Conservation (phyloP, 2,329 filamentous ascomycete species). For the Venturiaceae sp. region DNA sequence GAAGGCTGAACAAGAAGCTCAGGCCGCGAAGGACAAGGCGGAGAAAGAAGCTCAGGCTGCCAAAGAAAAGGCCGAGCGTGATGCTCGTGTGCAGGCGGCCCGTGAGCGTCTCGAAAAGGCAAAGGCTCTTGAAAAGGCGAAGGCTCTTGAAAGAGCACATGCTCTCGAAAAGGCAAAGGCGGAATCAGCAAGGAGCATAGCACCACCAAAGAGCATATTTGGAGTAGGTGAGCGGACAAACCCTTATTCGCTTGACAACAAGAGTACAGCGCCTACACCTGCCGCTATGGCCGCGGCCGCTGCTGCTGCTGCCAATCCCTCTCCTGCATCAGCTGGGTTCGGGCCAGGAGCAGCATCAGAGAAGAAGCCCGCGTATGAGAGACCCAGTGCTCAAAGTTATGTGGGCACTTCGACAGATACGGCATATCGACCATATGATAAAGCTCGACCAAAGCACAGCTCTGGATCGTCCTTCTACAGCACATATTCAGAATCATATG, state of each 20-base stretch:
- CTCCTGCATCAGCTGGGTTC: constrained; percentile 10
- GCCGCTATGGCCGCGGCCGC: constrained; percentile 23
- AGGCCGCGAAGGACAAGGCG: constrained; percentile 7
- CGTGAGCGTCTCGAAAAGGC: constrained; percentile 8
- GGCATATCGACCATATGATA: constrained; percentile 71
- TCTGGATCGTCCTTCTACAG: constrained; percentile 40
- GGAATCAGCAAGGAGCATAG: background rate
- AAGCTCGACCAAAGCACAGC: constrained; percentile 42
- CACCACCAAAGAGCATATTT: constrained; percentile 1
- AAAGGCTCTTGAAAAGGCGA: constrained; percentile 4
- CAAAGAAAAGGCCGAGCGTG: constrained; percentile 5
- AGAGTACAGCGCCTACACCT: constrained; percentile 13
- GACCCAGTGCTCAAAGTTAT: constrained; percentile 46
- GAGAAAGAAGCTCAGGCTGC: constrained; percentile 5
- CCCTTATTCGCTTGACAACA: constrained; percentile 58
- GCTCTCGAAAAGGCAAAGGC: background rate
- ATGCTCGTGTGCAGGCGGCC: constrained; percentile 1
- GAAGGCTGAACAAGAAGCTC: constrained; percentile 1
- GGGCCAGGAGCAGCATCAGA: background rate
- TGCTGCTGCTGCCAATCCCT: constrained; percentile 14
- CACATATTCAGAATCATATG: constrained; percentile 66
- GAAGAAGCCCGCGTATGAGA: constrained; percentile 26
- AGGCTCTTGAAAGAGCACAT: constrained; percentile 1
- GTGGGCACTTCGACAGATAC: constrained; percentile 56
- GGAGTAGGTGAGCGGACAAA: constrained; percentile 60